Conservation (phyloP, 768 basidiomycete genomes). For the Lentinula boryana region DNA sequence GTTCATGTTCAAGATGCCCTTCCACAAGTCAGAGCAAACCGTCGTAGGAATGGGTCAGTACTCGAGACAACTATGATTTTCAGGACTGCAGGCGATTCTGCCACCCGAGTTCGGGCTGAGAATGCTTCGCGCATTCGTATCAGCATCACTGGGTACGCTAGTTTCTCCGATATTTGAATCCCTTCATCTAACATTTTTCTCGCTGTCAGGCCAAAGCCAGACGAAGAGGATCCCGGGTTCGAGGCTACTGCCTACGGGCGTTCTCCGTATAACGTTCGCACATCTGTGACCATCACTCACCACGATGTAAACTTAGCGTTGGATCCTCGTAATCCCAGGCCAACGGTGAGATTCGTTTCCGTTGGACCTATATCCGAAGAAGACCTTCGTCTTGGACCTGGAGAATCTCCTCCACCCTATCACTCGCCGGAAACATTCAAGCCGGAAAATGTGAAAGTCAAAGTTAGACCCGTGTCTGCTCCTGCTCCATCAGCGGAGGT, state of each 20-base stretch:
- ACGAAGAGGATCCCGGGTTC: neutral
- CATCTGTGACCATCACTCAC: slow-evolving; percentile 1
- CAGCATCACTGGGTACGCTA: slow-evolving; percentile 1
- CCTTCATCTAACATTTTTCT: neutral
- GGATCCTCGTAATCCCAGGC: neutral
- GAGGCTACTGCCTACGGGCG: slow-evolving; percentile 2
- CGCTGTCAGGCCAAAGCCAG: neutral
- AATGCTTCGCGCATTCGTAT: slow-evolving; percentile 2
- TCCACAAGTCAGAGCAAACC: neutral
- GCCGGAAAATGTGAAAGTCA: neutral
- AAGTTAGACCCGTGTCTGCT: neutral
- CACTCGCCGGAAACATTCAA: neutral
- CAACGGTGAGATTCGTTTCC: neutral
- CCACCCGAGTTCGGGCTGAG: neutral
- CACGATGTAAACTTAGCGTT: slow-evolving; percentile 4
- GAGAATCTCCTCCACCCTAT: neutral
- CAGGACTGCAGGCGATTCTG: slow-evolving; percentile 2
- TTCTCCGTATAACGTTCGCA: neutral
- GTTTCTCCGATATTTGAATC: too few relatives aligned
- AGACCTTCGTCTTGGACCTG: neutral
- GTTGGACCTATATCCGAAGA: slow-evolving; percentile 5
- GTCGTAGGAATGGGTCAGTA: neutral
- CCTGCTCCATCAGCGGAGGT: neutral
- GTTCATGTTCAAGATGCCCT: slow-evolving; percentile 3
- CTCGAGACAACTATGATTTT: slow-evolving; percentile 6